These are phyloP conservation scores for Mycena citricolor DNA, from an alignment of 1,284 basidiomycete genomes.

Conservation along the genomic window DNA sequence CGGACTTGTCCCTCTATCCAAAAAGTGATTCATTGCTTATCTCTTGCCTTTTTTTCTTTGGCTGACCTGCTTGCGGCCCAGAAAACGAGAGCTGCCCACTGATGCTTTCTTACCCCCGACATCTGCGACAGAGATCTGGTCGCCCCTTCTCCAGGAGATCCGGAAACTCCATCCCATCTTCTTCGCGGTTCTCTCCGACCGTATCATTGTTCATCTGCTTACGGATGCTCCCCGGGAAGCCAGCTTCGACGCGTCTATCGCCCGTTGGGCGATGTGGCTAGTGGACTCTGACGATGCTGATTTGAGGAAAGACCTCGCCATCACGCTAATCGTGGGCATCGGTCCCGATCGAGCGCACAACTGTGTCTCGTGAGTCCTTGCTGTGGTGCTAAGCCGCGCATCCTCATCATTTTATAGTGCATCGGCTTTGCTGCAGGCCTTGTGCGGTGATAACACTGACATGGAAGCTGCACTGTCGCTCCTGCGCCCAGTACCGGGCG, in stretches of 20 bases:
- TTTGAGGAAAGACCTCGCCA: conserved; percentile 45
- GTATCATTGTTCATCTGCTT: conserved; percentile 47
- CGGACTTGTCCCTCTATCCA: conserved; percentile 74
- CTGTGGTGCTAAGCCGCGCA: neutral
- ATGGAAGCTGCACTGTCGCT: conserved; percentile 35
- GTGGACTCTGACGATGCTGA: conserved; percentile 40
- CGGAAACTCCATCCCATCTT: conserved; percentile 57
- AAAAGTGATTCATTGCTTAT: conserved; percentile 54
- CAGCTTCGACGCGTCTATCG: conserved; percentile 59
- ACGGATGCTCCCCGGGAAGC: conserved; percentile 29
- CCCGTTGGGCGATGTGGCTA: conserved; percentile 68
- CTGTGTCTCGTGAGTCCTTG: conserved; percentile 35
- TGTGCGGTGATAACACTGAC: conserved; percentile 37
- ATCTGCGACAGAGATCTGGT: conserved; percentile 65
- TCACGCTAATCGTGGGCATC: conserved; percentile 47
- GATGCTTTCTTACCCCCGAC: conserved; percentile 51
- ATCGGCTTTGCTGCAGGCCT: conserved; percentile 37
- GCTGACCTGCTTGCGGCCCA: conserved; percentile 30
- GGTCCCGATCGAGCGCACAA: conserved; percentile 37
- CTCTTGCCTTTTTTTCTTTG: neutral
- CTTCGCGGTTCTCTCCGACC: conserved; percentile 48
- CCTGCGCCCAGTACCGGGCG: conserved; percentile 19
- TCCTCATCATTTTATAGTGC: conserved; percentile 33
- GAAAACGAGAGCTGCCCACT: conserved; percentile 56
- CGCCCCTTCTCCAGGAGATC: conserved; percentile 66